These are phyloP conservation scores for Cordia subcordata DNA, from an alignment of 257 asterid species.

Conservation along the genomic window DNA sequence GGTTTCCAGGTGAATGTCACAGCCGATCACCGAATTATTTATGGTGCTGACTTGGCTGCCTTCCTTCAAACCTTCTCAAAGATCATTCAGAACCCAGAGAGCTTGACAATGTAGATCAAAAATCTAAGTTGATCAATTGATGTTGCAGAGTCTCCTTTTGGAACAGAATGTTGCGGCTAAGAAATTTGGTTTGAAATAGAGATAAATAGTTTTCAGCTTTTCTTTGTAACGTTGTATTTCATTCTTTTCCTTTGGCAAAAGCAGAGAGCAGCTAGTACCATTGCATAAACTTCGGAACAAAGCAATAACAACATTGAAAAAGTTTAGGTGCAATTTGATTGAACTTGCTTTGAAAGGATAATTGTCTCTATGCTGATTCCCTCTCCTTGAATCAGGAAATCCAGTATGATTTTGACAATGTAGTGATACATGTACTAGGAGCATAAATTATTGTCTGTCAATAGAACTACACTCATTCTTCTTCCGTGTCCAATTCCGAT, in stretches of 20 bases:
- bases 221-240: constrained; percentile 14
- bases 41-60: constrained; percentile 85
- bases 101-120: constrained; percentile 64
- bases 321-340: too few species aligned
- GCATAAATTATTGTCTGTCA: too few species aligned
- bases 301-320: neutral
- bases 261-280: neutral
- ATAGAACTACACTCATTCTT: too few species aligned
- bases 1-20: constrained; percentile 67
- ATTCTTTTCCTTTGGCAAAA: constrained; percentile 6
- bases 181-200: constrained; percentile 5
- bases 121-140: constrained; percentile 5
- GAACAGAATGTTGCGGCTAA: constrained; percentile 2
- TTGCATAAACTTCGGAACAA: constrained; percentile 13
- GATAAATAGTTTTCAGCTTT: constrained; percentile 11
- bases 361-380: too few species aligned
- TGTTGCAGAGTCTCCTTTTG: neutral
- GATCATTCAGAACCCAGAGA: constrained; percentile 69
- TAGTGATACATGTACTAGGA: too few species aligned
- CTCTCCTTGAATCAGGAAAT: too few species aligned
- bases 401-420: too few species aligned
- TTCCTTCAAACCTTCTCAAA: constrained; percentile 71
- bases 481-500: too few species aligned
- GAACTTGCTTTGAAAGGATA: too few species aligned
- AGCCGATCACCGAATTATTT: constrained; percentile 76